Conservation (phyloP, 257 asterid species). For the Rhazya stricta region DNA sequence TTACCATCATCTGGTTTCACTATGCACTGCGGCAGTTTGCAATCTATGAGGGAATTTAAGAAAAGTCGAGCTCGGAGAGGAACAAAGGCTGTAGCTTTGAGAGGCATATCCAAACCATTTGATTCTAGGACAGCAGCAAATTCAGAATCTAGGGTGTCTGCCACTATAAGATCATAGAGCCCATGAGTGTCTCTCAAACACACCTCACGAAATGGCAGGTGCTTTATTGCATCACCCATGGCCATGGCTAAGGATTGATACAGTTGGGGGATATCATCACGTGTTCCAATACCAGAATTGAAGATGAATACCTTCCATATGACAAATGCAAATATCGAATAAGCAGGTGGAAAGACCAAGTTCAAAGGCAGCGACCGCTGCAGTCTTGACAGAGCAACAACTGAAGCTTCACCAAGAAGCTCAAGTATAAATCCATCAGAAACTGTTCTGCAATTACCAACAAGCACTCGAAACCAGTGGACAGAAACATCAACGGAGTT, state of each 20-base stretch:
- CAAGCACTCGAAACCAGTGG: constrained; percentile 97
- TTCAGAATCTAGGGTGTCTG: constrained; percentile 72
- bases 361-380: constrained; percentile 65
- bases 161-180: constrained; percentile 63
- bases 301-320: constrained; percentile 70
- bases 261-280: constrained; percentile 75
- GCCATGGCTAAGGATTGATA: constrained; percentile 51
- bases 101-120: constrained; percentile 48
- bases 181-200: constrained; percentile 83
- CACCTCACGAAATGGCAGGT: constrained; percentile 85
- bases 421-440: constrained; percentile 82
- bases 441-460: constrained; percentile 90
- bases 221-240: constrained; percentile 74
- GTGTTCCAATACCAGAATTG: constrained; percentile 49
- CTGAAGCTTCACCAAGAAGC: constrained; percentile 85
- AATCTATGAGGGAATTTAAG: constrained; percentile 77
- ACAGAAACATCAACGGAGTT: constrained; percentile 73
- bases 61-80: constrained; percentile 96
- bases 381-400: constrained; percentile 80
- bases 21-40: constrained; percentile 58
- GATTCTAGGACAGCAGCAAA: constrained; percentile 74
- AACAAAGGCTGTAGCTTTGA: constrained; percentile 71
- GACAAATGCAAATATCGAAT: constrained; percentile 72
- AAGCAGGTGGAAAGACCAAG: constrained; percentile 88
- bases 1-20: constrained; percentile 50